A percentile compares a stretch with the other conserved stretches of the same genome.
These are phyloP conservation scores for Silene noctiflora DNA, from an alignment of 179 eudicot species.

Conservation along the genomic window DNA sequence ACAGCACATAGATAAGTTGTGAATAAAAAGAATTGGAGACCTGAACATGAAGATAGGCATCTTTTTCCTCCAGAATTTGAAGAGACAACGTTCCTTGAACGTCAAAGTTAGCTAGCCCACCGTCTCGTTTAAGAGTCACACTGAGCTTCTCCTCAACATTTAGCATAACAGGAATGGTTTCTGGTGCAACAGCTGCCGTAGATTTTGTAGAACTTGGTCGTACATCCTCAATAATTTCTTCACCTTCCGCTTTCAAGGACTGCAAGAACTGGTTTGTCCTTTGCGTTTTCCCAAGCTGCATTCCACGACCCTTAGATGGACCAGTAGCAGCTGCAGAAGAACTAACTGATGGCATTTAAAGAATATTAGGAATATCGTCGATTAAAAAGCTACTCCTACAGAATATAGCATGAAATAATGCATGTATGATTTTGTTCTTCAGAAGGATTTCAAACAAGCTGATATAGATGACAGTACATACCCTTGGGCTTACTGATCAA, in stretches of 20 bases:
- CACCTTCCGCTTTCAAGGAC: slow-evolving; percentile 94
- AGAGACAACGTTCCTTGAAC: slow-evolving; percentile 86
- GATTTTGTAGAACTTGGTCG: slow-evolving; percentile 54
- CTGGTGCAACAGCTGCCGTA: slow-evolving; percentile 58
- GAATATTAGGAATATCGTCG: not conserved
- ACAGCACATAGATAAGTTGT: too few species aligned
- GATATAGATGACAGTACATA: slow-evolving; percentile 25
- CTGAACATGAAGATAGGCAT: slow-evolving; percentile 89
- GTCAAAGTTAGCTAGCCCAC: slow-evolving; percentile 74
- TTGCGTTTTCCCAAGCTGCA: slow-evolving; percentile 80
- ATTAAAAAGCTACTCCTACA: too few species aligned
- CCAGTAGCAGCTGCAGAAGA: slow-evolving; percentile 63
- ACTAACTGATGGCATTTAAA: slow-evolving; percentile 43
- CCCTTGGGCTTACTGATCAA: slow-evolving; percentile 67
- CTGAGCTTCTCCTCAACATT: slow-evolving; percentile 80
- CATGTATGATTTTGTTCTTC: too few species aligned
- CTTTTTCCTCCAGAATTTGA: slow-evolving; percentile 80
- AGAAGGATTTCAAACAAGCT: not conserved
- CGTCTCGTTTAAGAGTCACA: slow-evolving; percentile 72
- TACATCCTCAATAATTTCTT: slow-evolving; percentile 73
- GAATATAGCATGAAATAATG: too few species aligned
- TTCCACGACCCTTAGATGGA: slow-evolving; percentile 77
- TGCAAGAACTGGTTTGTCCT: slow-evolving; percentile 77
- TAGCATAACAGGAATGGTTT: slow-evolving; percentile 70
- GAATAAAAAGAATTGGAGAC: slow-evolving; percentile 34